Percentiles rank a stretch among this genome's conserved stretches.
Conservation (phyloP, 2,329 filamentous ascomycete species). For the Fusarium pilosicola region DNA sequence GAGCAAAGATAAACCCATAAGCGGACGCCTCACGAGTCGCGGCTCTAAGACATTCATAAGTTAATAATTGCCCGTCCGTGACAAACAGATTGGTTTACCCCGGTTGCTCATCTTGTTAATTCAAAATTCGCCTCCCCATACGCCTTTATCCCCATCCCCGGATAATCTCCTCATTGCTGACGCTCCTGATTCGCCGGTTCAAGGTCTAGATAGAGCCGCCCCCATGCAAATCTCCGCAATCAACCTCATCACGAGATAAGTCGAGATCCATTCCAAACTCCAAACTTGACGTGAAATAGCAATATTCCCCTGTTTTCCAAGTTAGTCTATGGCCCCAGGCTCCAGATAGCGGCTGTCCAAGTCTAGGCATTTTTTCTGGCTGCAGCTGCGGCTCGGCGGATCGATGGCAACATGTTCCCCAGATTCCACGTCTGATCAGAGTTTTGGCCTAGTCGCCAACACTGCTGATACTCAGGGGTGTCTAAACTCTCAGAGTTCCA, state of each 20-base stretch:
- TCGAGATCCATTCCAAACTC: constrained; percentile 23
- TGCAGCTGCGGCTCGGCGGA: constrained; percentile 26
- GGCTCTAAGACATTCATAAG: constrained; percentile 23
- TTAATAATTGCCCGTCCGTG: background rate
- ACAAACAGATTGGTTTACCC: constrained; percentile 16
- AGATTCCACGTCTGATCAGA: constrained; percentile 31
- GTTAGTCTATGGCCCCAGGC: constrained; percentile 1
- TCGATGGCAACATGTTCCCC: constrained; percentile 37
- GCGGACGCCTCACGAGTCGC: constrained; percentile 15
- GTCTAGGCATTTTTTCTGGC: background rate
- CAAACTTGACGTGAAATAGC: constrained; percentile 1
- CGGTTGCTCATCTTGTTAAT: background rate
- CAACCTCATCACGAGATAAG: constrained; percentile 35
- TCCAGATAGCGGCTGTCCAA: constrained; percentile 4
- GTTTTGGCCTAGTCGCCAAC: constrained; percentile 18
- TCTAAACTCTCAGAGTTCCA: constrained; percentile 9
- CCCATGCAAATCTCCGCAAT: constrained; percentile 32
- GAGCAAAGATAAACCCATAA: constrained; percentile 23
- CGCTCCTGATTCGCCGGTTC: constrained; percentile 23
- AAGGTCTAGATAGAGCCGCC: constrained; percentile 12
- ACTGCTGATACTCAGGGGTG: constrained; percentile 30
- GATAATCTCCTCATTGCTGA: constrained; percentile 30
- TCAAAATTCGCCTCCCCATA: constrained; percentile 32
- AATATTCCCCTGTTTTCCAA: background rate
- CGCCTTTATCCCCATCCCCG: constrained; percentile 36